Base-by-base conservation (phyloP, 371 early-diverging fungal species). In the Quaeritorhiza haematococci region DNA sequence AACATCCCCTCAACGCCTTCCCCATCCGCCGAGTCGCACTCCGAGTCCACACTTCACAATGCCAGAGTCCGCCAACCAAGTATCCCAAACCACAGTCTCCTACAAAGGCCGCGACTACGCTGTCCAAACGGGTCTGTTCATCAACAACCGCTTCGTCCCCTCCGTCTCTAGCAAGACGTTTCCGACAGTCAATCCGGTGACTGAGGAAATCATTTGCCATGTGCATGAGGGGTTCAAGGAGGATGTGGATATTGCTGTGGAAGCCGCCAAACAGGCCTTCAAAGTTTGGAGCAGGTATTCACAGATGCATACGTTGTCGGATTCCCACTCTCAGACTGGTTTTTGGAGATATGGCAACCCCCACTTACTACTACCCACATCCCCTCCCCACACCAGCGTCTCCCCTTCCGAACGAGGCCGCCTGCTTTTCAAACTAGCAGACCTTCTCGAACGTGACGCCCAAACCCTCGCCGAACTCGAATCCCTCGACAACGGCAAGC, bases 401-500 rank as follows among this genome's bases (percentile, higher is more conserved):
- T 26, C 61, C 3, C 58, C 71, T 1, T 21, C 53, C 30, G 63
- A 63, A 0, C 64, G 72, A 33, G 70, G 59, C 24, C 26, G 42
- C 15, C 32, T 64, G 15, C 61, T 92, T 47, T 65, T 84, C 45
- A 80, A 81, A 33, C 75, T 92, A 55, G 91, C 92, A 7, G 78
- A 84, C 32, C 71, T 85, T 10, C 78, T 94, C 52, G 89, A 90
- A 56, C 71, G 79, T 30, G 79, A 90, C 66, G 69, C 71, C 29
- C 78, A 79, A n/a, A 74, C 79, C 8, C 62, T 94, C 32, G 93
- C 93, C 33, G 73, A 72, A 3, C 66, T 93, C 32, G 96, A 94
- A 67, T 86, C 91, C 42, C 62, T 84, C 28, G 88, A 92, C 65
- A 89, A 86, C 27, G 95, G 95, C 19, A 94, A 94, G 68, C 75